phyloP scores from a whole-genome alignment of 805 yeast species.

The Jamesozyma jinghongensis region DNA sequence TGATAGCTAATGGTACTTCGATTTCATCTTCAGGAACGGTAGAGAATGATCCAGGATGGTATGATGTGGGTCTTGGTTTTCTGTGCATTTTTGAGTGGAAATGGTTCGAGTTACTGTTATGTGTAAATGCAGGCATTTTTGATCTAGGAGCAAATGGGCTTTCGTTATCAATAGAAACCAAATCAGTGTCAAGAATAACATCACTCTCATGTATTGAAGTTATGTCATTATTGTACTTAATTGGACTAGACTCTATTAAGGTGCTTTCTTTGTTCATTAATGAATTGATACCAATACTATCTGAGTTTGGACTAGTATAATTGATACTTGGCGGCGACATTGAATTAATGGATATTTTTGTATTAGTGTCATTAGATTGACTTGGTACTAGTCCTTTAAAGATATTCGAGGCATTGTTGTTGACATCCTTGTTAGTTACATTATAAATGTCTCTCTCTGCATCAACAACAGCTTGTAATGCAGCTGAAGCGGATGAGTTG shows the following conservation, averaged over 20 bases:
- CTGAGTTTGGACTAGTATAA: conserved; percentile 3
- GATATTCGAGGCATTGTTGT: neutral
- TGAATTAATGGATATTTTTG: neutral
- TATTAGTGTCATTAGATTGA: neutral
- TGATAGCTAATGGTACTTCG: conserved; percentile 1
- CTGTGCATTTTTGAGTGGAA: conserved; percentile 30
- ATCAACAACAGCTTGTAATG: conserved; percentile 64
- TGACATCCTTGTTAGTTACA: too few relatives aligned
- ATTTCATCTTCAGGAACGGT: conserved; percentile 4
- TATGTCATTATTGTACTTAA: conserved; percentile 1
- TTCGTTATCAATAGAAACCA: too few relatives aligned
- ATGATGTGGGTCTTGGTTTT: conserved; percentile 77
- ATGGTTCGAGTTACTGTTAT: neutral
- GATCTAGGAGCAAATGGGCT: too few relatives aligned
- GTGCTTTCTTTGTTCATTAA: conserved; percentile 19
- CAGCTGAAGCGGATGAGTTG: conserved; percentile 51
- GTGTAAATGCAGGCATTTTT: neutral
- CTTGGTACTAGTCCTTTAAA: neutral
- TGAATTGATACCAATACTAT: conserved; percentile 12
- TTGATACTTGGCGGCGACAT: neutral
- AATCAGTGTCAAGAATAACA: too few relatives aligned
- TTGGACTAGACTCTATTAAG: conserved; percentile 22
- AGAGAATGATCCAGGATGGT: conserved; percentile 44
- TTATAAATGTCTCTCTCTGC: conserved; percentile 35
- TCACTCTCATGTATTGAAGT: too few relatives aligned